phyloP scores from a whole-genome alignment of 331 rosid species.

The Rosa hybrid region DNA sequence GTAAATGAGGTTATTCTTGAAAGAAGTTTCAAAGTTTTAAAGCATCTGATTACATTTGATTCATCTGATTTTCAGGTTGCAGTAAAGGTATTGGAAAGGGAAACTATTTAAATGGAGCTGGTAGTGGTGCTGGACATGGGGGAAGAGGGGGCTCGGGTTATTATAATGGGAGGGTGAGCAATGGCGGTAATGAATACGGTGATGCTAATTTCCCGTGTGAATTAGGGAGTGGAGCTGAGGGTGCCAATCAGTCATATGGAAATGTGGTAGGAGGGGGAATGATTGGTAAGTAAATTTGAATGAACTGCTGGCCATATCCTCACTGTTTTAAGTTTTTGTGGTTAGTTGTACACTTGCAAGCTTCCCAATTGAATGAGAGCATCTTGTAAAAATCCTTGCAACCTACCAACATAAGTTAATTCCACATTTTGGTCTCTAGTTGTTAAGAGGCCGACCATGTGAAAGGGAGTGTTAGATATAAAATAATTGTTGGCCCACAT shows the following conservation, averaged over 20 bases:
- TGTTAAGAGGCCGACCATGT: neutral
- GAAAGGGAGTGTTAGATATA: neutral
- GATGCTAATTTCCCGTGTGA: conserved; percentile 95
- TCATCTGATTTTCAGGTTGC: conserved; percentile 69
- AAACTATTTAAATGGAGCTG: conserved; percentile 94
- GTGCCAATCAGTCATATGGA: conserved; percentile 64
- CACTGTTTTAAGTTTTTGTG: neutral
- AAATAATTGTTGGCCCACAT: neutral
- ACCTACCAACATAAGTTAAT: neutral
- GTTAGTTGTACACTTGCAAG: neutral
- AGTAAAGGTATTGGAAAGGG: conserved; percentile 93
- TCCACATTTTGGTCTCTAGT: neutral
- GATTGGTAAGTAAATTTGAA: conserved; percentile 58
- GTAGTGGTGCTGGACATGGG: conserved; percentile 99
- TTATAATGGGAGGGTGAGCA: conserved; percentile 74
- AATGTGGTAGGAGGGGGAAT: conserved; percentile 92
- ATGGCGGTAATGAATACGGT: conserved; percentile 88
- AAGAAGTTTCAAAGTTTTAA: conserved; percentile 14
- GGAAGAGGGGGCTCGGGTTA: conserved; percentile 98
- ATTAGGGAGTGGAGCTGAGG: conserved; percentile 94
- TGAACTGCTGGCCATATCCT: neutral
- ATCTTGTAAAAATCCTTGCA: neutral
- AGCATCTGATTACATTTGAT: conserved; percentile 35
- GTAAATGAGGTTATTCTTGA: conserved; percentile 41
- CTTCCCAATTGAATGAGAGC: neutral